Evolutionary conservation across 116 monocot species (phyloP).

Genomic region (Trichopus zeylanicus): DNA sequence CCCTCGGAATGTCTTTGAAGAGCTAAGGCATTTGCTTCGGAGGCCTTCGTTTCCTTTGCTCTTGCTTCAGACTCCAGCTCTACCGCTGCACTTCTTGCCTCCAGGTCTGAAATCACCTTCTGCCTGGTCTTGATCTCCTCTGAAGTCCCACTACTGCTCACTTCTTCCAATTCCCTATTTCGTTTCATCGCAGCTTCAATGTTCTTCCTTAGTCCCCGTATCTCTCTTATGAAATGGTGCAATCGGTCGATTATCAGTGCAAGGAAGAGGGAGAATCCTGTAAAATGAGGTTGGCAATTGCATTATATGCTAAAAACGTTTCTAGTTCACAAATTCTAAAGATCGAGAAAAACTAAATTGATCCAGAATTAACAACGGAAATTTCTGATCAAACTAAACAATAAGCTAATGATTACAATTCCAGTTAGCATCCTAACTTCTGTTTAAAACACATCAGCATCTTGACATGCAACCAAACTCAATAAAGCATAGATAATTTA

Average conservation of each 20-base stretch:
- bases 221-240: slow-evolving; percentile 46
- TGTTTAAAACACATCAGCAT: neutral
- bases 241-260: slow-evolving; percentile 46
- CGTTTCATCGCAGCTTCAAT: slow-evolving; percentile 45
- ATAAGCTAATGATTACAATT: neutral
- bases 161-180: slow-evolving; percentile 41
- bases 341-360: neutral
- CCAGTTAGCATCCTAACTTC: no score
- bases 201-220: slow-evolving; percentile 31
- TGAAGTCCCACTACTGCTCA: slow-evolving; percentile 17
- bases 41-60: slow-evolving; percentile 24
- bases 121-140: slow-evolving; percentile 28
- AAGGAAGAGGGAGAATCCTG: slow-evolving; percentile 52
- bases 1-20: slow-evolving; percentile 49
- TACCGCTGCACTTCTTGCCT: slow-evolving; percentile 16
- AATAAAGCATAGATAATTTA: no score
- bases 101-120: slow-evolving; percentile 18
- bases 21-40: slow-evolving; percentile 24
- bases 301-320: neutral
- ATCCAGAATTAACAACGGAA: neutral
- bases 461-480: neutral
- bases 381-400: neutral
- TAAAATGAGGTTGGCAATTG: slow-evolving; percentile 1
- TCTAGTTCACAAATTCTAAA: neutral
- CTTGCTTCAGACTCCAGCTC: slow-evolving; percentile 14